Base-by-base conservation (phyloP, 495 filamentous ascomycete genomes). In the Clavariopsis aquatica region DNA sequence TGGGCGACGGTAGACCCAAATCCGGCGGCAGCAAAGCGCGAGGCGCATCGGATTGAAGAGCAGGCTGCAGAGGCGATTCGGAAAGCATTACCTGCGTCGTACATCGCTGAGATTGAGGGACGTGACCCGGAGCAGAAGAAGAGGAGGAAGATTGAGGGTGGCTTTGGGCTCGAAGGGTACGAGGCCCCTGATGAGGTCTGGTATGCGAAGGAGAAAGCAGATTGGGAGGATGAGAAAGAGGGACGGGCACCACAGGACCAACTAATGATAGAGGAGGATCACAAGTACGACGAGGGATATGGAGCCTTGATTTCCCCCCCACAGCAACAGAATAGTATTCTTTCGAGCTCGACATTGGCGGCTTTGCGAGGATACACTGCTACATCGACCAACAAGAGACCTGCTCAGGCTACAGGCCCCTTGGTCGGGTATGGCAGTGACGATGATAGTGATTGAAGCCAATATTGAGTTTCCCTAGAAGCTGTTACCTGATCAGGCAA, bases 1-100 rank as follows among this genome's bases (percentile, higher is more conserved):
- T 99, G 95, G 95, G 94, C 95, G 23, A 98, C 94, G 0, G 88
- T 88, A 2, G 95, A 99, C 73, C 95, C 95, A 20, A 99, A 99
- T 66, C 95, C 95, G 0, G 84, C 91, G 81, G 91, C 94, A 10
- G 93, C 96, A 74, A 93, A 94, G 66, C 84, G 95, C 34, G 95
- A 99, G 73, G 93, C 90, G 20, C 81, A 90, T 34, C 81, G 87
- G 19, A 86, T 99, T 53, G 95, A 99, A 76, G 95, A 99, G 74
- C 93, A 97, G 76, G 95, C 95, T n/a, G 95, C 94, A 0, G 95
- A 97, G 72, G 95, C 95, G 10, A 91, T 99, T 41, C 81, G 95
- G 23, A 81, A 87, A 43, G 94, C 95, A 7, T 77, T 99, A n/a
- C 95, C 95, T 0, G 92, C 87, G 1, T 91, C 89, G 24, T 98